phyloP scores from a whole-genome alignment of 768 basidiomycete genomes.

The Coprinopsis sp. region DNA sequence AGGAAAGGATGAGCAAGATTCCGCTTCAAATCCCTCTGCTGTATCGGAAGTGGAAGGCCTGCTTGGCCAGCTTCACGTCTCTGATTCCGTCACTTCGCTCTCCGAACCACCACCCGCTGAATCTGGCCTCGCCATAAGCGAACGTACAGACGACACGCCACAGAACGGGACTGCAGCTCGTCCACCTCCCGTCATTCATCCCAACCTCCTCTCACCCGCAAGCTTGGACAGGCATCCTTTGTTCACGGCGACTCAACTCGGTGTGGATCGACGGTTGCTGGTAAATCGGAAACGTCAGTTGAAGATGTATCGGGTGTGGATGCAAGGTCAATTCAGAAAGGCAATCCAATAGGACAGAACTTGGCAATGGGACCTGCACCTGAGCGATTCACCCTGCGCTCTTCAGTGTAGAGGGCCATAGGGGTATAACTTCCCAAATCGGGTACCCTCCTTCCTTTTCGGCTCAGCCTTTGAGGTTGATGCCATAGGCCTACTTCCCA shows the following conservation, averaged over 20 bases:
- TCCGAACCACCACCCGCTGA: conserved; percentile 1
- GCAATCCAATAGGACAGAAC: too few relatives aligned
- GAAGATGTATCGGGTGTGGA: conserved; percentile 97
- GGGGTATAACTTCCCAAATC: too few relatives aligned
- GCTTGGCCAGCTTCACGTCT: not conserved
- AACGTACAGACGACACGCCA: not conserved
- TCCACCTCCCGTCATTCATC: conserved; percentile 25
- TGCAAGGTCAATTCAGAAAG: conserved; percentile 82
- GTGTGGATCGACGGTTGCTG: conserved; percentile 83
- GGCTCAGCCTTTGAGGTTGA: too few relatives aligned
- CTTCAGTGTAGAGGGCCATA: too few relatives aligned
- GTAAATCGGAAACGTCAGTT: conserved; percentile 92
- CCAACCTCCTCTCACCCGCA: conserved; percentile 33
- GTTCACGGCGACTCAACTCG: conserved; percentile 80
- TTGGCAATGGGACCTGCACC: too few relatives aligned
- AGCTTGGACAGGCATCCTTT: conserved; percentile 49
- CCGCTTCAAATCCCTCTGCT: not conserved
- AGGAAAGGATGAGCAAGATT: conserved; percentile 12
- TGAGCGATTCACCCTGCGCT: too few relatives aligned
- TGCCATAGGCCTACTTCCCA: too few relatives aligned
- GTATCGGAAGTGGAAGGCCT: not conserved
- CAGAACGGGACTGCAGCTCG: too few relatives aligned
- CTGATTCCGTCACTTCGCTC: not conserved
- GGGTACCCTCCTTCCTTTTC: too few relatives aligned
- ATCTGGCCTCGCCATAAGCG: not conserved